Evolutionary conservation across 2,329 filamentous ascomycete species (phyloP).

Genomic region (Diplocarpon rosae): DNA sequence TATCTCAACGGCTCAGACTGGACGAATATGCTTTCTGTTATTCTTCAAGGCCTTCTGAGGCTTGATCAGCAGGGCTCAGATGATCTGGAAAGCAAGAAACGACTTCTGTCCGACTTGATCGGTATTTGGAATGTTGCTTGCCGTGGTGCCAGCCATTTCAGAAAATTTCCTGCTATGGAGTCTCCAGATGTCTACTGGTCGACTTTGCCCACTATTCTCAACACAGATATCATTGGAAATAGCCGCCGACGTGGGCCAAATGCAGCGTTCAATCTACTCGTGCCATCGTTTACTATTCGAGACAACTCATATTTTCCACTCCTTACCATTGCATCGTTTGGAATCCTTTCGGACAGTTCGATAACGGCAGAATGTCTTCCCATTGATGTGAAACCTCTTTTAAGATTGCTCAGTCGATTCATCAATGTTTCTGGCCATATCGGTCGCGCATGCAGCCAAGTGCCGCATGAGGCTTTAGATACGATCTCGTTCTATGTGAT

Average conservation of each 20-base stretch:
- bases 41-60: conserved; percentile 18
- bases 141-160: conserved; percentile 7
- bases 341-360: conserved; percentile 13
- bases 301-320: conserved; percentile 13
- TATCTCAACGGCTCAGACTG: conserved; percentile 20
- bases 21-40: conserved; percentile 18
- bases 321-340: conserved; percentile 22
- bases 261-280: conserved; percentile 15
- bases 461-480: not conserved
- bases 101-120: conserved; percentile 21
- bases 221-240: conserved; percentile 4
- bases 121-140: conserved; percentile 26
- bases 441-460: not conserved
- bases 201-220: conserved; percentile 13
- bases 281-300: conserved; percentile 11
- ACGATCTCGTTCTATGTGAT: conserved; percentile 13
- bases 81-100: conserved; percentile 7
- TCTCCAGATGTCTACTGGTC: conserved; percentile 19
- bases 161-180: conserved; percentile 6
- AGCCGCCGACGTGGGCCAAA: conserved; percentile 10
- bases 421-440: conserved; percentile 10
- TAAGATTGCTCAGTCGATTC: conserved; percentile 5
- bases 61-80: not conserved
- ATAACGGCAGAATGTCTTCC: not conserved
- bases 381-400: conserved; percentile 3